These are phyloP conservation scores for Coniferiporia weirii DNA, from an alignment of 1,284 basidiomycete species.

Conservation along the genomic window DNA sequence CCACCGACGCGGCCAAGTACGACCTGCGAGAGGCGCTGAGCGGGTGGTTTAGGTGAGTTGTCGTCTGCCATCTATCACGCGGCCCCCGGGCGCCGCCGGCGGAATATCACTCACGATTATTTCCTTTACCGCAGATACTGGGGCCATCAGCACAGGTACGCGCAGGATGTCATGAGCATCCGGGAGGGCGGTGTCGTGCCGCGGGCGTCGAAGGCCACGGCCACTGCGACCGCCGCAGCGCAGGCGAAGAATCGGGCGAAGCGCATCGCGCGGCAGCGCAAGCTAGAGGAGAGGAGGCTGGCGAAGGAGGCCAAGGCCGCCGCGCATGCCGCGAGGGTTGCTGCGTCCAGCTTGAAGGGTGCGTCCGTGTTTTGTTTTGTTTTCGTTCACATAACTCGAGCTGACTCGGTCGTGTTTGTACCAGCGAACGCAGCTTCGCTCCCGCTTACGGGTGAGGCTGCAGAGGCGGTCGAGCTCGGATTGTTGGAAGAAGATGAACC, in stretches of 20 bases:
- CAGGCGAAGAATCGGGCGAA: constrained; percentile 1
- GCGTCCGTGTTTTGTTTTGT: too few relatives aligned
- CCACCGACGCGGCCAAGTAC: constrained; percentile 12
- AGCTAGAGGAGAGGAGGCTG: too few relatives aligned
- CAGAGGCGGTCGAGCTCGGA: neutral
- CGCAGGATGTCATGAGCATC: constrained; percentile 32
- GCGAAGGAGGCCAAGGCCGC: too few relatives aligned
- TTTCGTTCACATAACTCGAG: too few relatives aligned
- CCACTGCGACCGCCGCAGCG: constrained; percentile 9
- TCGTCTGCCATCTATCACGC: neutral
- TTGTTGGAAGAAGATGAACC: constrained; percentile 1
- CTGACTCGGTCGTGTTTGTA: too few relatives aligned
- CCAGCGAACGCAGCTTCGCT: too few relatives aligned
- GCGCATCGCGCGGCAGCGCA: neutral
- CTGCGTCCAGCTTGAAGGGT: too few relatives aligned
- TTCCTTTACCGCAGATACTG: constrained; percentile 36
- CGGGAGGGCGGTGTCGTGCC: constrained; percentile 34
- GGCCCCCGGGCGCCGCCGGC: neutral
- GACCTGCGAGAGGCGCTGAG: constrained; percentile 29
- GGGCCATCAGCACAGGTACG: constrained; percentile 34
- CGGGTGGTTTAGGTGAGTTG: constrained; percentile 45
- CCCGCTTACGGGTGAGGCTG: too few relatives aligned
- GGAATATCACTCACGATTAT: neutral
- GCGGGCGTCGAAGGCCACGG: constrained; percentile 18
- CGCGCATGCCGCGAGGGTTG: too few relatives aligned